Evolutionary conservation across 345 rosid genomes (phyloP), one percentile per base, ranked within the genome.

Genomic region (Salix brachista): DNA sequence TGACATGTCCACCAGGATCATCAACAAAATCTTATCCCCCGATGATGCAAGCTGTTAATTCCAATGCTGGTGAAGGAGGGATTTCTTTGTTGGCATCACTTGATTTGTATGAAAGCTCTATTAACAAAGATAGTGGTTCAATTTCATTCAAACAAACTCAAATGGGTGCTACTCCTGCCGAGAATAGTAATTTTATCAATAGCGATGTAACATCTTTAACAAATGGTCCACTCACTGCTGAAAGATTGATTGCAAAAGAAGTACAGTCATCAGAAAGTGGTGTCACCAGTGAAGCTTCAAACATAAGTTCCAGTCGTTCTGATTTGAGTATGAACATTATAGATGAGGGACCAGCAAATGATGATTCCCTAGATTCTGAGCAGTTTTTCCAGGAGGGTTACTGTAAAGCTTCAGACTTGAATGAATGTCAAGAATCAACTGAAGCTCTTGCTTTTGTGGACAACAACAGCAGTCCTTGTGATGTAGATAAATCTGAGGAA

Each of bases 341-440:
- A 23, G 92, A 91, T 48, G 92, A 88, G 70, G 88, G 84, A 30
- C 85, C 80, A 65, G 80, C 84, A 18, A 86, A 81, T 72, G 84
- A 77, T 67, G 84, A 77, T 67, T 87, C 91, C 44, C 83, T 81
- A 34, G 91, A 87, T 78, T 91, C 89, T 41, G 92, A 90, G 83
- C 93, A 88, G 65, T 90, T 87, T 80, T 90, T 96, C 76, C 89
- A 84, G 72, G 97, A 90, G 79, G 93, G 81, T 68, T 90, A 91
- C 61, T 94, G 92, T 81, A 81, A 87, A 79, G 87, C 83, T 70
- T 68, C 86, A 67, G 44, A 84, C 69, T 74, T 65, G 73, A 74
- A 71, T 30, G 65, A 74, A 69, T 67, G 83, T 75, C 79, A 73
- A 69, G 84, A 87, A 75, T 74, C 87, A 72, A 23, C 69, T 28